Conservation (phyloP, 352 stramenopile genomes). For the Pythium volutum region DNA sequence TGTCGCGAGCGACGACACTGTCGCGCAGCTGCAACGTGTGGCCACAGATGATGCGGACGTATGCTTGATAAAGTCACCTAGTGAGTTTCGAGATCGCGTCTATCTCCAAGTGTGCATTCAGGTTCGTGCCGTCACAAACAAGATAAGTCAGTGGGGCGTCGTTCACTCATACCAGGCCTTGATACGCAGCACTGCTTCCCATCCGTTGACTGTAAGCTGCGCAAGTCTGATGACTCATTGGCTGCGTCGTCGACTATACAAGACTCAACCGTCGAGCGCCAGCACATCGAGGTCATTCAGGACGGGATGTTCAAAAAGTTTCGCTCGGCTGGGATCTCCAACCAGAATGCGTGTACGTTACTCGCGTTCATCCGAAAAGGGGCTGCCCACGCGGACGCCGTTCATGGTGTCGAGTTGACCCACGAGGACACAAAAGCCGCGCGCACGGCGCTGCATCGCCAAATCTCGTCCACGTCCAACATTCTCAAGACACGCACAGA, state of each 20-base stretch:
- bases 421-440: constrained; percentile 66
- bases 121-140: constrained; percentile 21
- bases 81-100: constrained; percentile 53
- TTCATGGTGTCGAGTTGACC: constrained; percentile 46
- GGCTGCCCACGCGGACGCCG: constrained; percentile 29
- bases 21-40: constrained; percentile 18
- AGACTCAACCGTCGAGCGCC: background rate
- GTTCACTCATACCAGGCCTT: background rate
- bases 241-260: no score
- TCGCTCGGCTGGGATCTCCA: constrained; percentile 39
- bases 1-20: constrained; percentile 23
- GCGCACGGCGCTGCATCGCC: constrained; percentile 54
- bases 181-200: constrained; percentile 57
- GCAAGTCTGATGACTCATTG: constrained; percentile 13
- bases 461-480: constrained; percentile 53
- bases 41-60: background rate
- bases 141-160: background rate
- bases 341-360: constrained; percentile 46
- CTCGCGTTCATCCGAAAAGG: constrained; percentile 60
- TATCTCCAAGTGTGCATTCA: constrained; percentile 76
- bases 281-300: constrained; percentile 48
- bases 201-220: constrained; percentile 59
- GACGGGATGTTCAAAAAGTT: constrained; percentile 77
- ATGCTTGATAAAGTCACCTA: constrained; percentile 34
- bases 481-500: constrained; percentile 69